Evolutionary conservation across 2,329 filamentous ascomycete species (phyloP).

Genomic region (Nemania sp.): DNA sequence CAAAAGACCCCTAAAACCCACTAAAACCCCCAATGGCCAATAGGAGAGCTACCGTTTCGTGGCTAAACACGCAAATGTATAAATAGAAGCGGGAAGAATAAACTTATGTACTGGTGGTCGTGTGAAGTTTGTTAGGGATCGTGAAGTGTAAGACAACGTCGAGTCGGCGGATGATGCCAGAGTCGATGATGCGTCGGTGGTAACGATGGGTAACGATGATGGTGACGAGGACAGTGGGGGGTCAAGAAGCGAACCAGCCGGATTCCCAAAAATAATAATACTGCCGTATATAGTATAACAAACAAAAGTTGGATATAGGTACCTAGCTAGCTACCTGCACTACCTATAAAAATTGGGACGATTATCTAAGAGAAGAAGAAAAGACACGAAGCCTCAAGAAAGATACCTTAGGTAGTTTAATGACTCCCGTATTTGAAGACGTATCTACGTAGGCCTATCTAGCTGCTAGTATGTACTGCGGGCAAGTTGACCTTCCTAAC

Average conservation of each 20-base stretch:
- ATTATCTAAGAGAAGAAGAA: background rate
- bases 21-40: slow-evolving; percentile 14
- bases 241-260: background rate
- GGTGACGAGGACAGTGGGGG: background rate
- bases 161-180: background rate
- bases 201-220: background rate
- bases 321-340: background rate
- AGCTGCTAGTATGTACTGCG: too few relatives aligned
- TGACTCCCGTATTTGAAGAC: too few relatives aligned
- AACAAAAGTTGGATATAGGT: too few relatives aligned
- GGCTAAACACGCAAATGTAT: background rate
- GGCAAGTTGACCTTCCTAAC: background rate
- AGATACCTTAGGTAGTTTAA: background rate
- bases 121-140: background rate
- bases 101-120: background rate
- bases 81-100: background rate
- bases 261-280: background rate
- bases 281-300: background rate
- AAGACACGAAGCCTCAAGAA: background rate
- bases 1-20: slow-evolving; percentile 2
- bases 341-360: background rate
- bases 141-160: background rate
- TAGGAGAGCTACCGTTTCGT: background rate
- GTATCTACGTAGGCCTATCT: too few relatives aligned
- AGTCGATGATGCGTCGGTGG: background rate